Percentiles rank a stretch among this genome's conserved stretches.
phyloP scores from a whole-genome alignment of 2,329 filamentous ascomycete species.

The Thelonectria discophora region DNA sequence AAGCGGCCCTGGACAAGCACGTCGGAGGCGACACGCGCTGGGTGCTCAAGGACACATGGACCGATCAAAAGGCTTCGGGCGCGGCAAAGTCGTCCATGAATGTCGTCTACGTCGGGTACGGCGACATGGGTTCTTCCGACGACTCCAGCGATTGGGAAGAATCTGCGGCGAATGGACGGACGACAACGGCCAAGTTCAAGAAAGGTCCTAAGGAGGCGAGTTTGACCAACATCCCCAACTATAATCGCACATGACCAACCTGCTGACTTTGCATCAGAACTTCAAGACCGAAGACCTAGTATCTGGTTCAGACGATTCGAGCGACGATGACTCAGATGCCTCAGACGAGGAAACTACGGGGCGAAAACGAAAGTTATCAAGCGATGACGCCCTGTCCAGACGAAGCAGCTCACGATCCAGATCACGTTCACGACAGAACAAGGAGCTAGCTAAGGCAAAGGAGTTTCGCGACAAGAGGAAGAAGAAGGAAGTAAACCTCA shows the following conservation, averaged over 20 bases:
- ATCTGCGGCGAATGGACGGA: conserved; percentile 46
- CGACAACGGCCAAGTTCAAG: conserved; percentile 47
- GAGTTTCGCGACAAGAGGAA: conserved; percentile 67
- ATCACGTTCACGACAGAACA: conserved; percentile 41
- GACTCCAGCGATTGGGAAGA: conserved; percentile 50
- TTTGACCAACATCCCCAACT: conserved; percentile 1
- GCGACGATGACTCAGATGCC: conserved; percentile 38
- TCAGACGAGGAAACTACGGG: conserved; percentile 36
- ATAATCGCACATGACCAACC: not conserved
- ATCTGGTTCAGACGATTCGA: conserved; percentile 39
- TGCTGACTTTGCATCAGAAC: conserved; percentile 31
- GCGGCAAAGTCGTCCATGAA: conserved; percentile 54
- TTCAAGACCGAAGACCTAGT: conserved; percentile 23
- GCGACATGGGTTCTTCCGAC: conserved; percentile 57
- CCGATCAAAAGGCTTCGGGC: conserved; percentile 38
- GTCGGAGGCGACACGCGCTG: conserved; percentile 77
- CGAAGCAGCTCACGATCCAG: conserved; percentile 46
- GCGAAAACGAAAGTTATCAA: conserved; percentile 42
- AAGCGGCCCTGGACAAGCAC: conserved; percentile 68
- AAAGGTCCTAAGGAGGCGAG: conserved; percentile 45
- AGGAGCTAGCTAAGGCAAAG: conserved; percentile 48
- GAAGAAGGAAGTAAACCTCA: conserved; percentile 74
- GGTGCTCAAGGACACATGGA: conserved; percentile 67
- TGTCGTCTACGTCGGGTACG: conserved; percentile 68
- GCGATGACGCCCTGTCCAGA: conserved; percentile 32